A percentile compares a stretch with the other conserved stretches of the same genome.
Evolutionary conservation across 192 early-diverging fungal species (phyloP).

Genomic region (Thamnidium elegans): DNA sequence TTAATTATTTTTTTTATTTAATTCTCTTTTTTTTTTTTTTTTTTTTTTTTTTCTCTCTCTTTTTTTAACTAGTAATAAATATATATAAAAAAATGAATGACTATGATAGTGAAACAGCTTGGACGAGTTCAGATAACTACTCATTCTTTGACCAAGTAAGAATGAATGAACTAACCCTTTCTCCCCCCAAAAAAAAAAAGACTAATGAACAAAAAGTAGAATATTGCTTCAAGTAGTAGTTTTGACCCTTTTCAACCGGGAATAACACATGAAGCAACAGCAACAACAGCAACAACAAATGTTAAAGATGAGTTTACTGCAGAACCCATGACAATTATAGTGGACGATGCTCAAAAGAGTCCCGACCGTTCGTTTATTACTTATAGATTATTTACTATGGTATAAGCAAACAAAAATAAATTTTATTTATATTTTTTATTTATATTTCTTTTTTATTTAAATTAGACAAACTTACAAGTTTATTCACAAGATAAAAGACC

Average conservation of each 20-base stretch:
- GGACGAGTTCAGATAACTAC: too few relatives aligned
- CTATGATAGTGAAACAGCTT: not conserved
- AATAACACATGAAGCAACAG: not conserved
- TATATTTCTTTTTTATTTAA: not conserved
- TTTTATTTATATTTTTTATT: not conserved
- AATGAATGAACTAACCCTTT: too few relatives aligned
- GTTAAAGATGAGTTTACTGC: not conserved
- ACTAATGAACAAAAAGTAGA: slow-evolving; percentile 1
- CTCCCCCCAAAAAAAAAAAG: too few relatives aligned
- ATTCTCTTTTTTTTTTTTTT: slow-evolving; percentile 2
- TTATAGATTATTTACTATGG: slow-evolving; percentile 11
- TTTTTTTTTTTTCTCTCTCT: not conserved
- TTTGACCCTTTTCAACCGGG: slow-evolving; percentile 3
- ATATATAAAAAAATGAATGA: not conserved
- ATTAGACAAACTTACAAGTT: slow-evolving; percentile 18
- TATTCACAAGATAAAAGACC: slow-evolving; percentile 40
- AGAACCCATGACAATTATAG: slow-evolving; percentile 12
- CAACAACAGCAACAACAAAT: not conserved
- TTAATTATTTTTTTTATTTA: not conserved
- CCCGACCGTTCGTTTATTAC: slow-evolving; percentile 12
- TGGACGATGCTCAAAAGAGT: slow-evolving; percentile 19
- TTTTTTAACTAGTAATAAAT: not conserved
- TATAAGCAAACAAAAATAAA: not conserved
- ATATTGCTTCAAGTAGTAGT: not conserved
- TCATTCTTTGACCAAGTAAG: too few relatives aligned